A percentile compares a stretch with the other conserved stretches of the same genome.
Evolutionary conservation across 2,329 filamentous ascomycete genomes (phyloP).

Genomic region (Cryphonectria parasitica): DNA sequence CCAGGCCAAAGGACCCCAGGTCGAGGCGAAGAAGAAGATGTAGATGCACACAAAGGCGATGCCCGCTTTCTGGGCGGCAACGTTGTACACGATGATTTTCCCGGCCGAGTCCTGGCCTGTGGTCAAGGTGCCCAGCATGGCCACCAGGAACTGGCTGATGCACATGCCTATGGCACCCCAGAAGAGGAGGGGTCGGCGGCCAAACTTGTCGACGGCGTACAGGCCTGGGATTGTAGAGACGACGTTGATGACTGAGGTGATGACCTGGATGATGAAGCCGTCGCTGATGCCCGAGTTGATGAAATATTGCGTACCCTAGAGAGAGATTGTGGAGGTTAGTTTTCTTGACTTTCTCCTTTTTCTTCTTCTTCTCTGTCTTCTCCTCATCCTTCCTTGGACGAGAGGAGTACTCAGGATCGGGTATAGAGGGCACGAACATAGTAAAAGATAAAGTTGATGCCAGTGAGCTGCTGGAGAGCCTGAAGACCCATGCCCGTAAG

Average conservation of each 20-base stretch:
- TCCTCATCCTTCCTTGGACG: too few species aligned
- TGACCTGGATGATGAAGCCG: constrained; percentile 64
- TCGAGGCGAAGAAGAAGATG: constrained; percentile 76
- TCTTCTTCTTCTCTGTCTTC: neutral
- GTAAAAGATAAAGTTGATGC: constrained; percentile 65
- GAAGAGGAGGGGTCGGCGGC: constrained; percentile 66
- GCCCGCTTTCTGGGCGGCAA: constrained; percentile 57
- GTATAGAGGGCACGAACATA: constrained; percentile 43
- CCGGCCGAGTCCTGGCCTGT: constrained; percentile 55
- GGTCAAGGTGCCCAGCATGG: constrained; percentile 59
- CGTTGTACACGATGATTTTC: constrained; percentile 52
- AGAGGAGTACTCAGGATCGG: neutral
- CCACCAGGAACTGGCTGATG: constrained; percentile 62
- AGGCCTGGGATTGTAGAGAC: constrained; percentile 22
- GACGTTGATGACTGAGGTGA: constrained; percentile 58
- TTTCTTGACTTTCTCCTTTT: neutral
- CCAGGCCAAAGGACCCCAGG: constrained; percentile 64
- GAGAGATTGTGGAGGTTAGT: neutral
- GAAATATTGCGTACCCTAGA: constrained; percentile 58
- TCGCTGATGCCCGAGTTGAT: constrained; percentile 57
- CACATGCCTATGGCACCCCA: constrained; percentile 71
- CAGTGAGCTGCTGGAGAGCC: constrained; percentile 54
- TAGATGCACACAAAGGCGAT: constrained; percentile 70
- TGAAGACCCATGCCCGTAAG: constrained; percentile 70
- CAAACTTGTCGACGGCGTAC: constrained; percentile 60